Base-by-base conservation (phyloP, 2,329 filamentous ascomycete species). In the Penicillium glabrum region DNA sequence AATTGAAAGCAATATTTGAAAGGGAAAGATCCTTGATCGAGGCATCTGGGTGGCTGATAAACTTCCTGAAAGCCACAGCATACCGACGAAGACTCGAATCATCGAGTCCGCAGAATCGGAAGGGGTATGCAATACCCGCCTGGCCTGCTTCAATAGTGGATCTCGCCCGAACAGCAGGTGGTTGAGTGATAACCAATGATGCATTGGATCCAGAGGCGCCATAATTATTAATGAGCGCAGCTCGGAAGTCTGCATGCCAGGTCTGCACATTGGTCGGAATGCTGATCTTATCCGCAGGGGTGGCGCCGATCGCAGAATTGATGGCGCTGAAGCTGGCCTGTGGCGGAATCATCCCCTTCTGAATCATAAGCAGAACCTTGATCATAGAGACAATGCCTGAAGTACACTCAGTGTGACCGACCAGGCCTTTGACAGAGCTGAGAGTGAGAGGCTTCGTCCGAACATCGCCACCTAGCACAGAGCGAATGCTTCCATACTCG, bases 351-450 rank as follows among this genome's bases (percentile, higher is more conserved):
- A 48, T 45, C 0, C 58, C 49, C 1, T 66, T 33, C 11, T 70
- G 54, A 21, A 74, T 62, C 63, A 72, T 69, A 24, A 70, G 24
- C 1, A 73, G 43, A 1, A 64, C 44, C 37, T 73, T 72, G 24
- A 72, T 59, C 8, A 74, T 46, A 0, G 60, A 50, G 1, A 66
- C 61, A 6, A 71, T 61, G 0, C 74, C 73, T 0, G 73, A 67
- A 0, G 70, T 64, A 0, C 63, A 59, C 54, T 74, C 73, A 0
- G 62, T 59, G 49, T 76, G 74, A 1, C 74, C 74, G 13, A 75
- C 57, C 23, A 60, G 55, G 1, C 65, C 69, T 54, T 75, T 75
- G 29, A 73, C 61, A 13, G 72, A 72, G 0, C 66, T 68, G 1
- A 75, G 53, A 8, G 7, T 43, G 44, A 39, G 67, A 2, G 41